phyloP scores from a whole-genome alignment of 768 basidiomycete genomes.

The Boletales sp. region DNA sequence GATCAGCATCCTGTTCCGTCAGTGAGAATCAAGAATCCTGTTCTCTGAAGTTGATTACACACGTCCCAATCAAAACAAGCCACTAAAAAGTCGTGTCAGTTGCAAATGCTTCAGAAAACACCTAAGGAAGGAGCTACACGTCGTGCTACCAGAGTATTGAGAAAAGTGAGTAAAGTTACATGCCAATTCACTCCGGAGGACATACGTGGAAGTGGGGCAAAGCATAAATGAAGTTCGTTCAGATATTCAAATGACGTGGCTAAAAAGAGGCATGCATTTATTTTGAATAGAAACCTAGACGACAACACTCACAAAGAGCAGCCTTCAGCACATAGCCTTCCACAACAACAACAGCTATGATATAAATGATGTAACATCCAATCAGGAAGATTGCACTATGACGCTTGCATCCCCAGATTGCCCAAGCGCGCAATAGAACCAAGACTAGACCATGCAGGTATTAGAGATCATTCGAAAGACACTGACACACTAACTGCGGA shows the following conservation, averaged over 20 bases:
- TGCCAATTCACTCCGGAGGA: neutral
- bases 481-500: neutral
- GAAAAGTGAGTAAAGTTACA: neutral
- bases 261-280: neutral
- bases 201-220: neutral
- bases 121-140: neutral
- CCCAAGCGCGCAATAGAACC: constrained; percentile 2
- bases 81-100: neutral
- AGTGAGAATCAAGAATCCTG: neutral
- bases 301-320: neutral
- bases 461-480: neutral
- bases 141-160: neutral
- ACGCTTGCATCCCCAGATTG: neutral
- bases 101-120: neutral
- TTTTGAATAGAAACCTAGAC: neutral
- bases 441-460: neutral
- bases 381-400: neutral
- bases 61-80: neutral
- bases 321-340: neutral
- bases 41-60: neutral
- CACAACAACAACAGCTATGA: neutral
- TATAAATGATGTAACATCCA: neutral
- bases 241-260: neutral
- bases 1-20: neutral
- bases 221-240: neutral